A percentile compares a stretch with the other conserved stretches of the same genome.
Conservation (phyloP, 2,329 filamentous ascomycete genomes). For the Trichophyton verrucosum region DNA sequence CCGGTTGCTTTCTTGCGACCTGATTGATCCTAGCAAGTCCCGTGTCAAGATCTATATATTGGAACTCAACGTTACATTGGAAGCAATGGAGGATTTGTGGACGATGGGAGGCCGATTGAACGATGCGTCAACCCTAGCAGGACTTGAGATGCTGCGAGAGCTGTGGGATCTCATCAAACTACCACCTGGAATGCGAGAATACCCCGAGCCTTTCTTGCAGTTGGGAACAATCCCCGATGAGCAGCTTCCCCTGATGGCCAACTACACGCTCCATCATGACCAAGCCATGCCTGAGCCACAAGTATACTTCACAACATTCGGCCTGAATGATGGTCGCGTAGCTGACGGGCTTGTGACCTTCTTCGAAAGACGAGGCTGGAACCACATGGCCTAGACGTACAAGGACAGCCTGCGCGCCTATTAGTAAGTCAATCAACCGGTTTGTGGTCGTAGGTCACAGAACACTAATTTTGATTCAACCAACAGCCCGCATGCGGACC, state of each 20-base stretch:
- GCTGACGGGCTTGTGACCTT: background rate
- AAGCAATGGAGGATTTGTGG: conserved; percentile 12
- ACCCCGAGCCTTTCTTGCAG: background rate
- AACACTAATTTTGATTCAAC: background rate
- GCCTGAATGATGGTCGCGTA: background rate
- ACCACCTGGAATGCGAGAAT: background rate
- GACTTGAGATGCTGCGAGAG: conserved; percentile 12
- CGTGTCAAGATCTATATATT: conserved; percentile 16
- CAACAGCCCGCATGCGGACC: background rate
- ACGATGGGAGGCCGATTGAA: conserved; percentile 14
- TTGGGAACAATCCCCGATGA: conserved; percentile 1
- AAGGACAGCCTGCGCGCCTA: conserved; percentile 12
- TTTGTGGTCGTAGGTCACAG: background rate
- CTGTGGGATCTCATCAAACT: conserved; percentile 8
- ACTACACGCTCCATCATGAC: conserved; percentile 1
- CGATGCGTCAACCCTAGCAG: conserved; percentile 7
- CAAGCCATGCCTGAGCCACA: conserved; percentile 1
- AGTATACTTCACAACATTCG: background rate
- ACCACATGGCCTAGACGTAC: background rate
- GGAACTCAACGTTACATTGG: conserved; percentile 11
- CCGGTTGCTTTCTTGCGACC: conserved; percentile 14
- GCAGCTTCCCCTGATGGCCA: conserved; percentile 4
- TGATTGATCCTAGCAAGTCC: conserved; percentile 10
- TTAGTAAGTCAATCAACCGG: background rate
- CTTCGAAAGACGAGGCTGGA: conserved; percentile 2